Evolutionary conservation across 495 filamentous ascomycete species (phyloP).

Genomic region (Lasiosphaeris hirsuta): DNA sequence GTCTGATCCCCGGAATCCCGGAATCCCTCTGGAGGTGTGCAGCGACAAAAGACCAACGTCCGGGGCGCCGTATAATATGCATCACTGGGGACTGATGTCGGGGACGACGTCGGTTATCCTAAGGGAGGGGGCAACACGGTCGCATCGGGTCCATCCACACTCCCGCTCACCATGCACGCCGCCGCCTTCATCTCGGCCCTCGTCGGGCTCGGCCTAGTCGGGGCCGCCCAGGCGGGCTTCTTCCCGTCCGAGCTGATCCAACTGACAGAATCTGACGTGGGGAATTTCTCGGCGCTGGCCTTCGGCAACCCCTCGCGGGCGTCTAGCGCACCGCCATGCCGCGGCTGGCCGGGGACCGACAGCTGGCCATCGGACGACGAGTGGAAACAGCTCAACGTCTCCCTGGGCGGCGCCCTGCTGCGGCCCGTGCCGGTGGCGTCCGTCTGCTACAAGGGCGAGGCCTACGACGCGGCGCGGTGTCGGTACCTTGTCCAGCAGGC

Average conservation of each 20-base stretch:
- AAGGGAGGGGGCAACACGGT: too few relatives aligned
- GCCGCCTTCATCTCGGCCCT: too few relatives aligned
- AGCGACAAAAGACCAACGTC: too few relatives aligned
- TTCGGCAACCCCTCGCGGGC: slow-evolving; percentile 22
- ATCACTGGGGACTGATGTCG: too few relatives aligned
- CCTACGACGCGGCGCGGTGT: slow-evolving; percentile 45
- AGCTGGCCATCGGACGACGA: slow-evolving; percentile 43
- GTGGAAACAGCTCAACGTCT: slow-evolving; percentile 45
- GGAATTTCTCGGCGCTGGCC: slow-evolving; percentile 28
- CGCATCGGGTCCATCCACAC: too few relatives aligned
- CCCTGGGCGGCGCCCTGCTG: slow-evolving; percentile 46
- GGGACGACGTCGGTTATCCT: too few relatives aligned
- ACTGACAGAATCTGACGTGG: slow-evolving; percentile 28
- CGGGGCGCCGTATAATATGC: too few relatives aligned
- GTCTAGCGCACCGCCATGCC: background rate
- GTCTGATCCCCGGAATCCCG: too few relatives aligned
- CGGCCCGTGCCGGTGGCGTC: slow-evolving; percentile 49
- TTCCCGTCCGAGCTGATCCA: slow-evolving; percentile 31
- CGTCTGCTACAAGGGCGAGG: slow-evolving; percentile 49
- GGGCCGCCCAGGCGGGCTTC: background rate
- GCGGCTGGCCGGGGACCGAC: slow-evolving; percentile 10
- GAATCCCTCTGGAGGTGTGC: too few relatives aligned
- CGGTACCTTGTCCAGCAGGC: slow-evolving; percentile 22
- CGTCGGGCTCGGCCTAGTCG: too few relatives aligned
- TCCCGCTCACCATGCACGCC: too few relatives aligned